Percentiles rank a stretch among this genome's conserved stretches.
Conservation (phyloP, 1,284 basidiomycete species). For the Exobasidium rhododendri region DNA sequence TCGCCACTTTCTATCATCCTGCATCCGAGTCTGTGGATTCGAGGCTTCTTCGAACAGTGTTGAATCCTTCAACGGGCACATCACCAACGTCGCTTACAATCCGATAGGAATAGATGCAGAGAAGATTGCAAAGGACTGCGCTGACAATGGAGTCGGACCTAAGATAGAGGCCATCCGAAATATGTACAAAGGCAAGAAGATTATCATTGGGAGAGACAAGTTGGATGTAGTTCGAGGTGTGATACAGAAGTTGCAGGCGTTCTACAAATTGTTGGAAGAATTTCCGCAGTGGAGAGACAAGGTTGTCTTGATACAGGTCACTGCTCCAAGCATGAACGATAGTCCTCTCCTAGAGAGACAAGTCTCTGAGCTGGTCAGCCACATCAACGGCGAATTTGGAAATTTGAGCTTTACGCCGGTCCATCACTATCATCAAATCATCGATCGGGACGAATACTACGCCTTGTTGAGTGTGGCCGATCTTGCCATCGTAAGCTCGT, state of each 20-base stretch:
- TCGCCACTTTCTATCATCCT: slow-evolving; percentile 89
- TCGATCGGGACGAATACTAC: slow-evolving; percentile 94
- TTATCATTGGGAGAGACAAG: slow-evolving; percentile 98
- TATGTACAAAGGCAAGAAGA: slow-evolving; percentile 95
- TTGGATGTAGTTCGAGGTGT: slow-evolving; percentile 97
- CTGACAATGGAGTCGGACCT: slow-evolving; percentile 76
- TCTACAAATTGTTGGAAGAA: slow-evolving; percentile 86
- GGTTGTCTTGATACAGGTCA: slow-evolving; percentile 72
- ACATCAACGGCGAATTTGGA: slow-evolving; percentile 96
- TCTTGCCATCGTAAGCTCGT: slow-evolving; percentile 88
- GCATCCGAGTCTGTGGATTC: slow-evolving; percentile 92
- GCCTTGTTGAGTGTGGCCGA: slow-evolving; percentile 92
- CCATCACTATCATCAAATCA: slow-evolving; percentile 97
- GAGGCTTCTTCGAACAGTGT: slow-evolving; percentile 74
- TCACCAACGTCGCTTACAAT: slow-evolving; percentile 81
- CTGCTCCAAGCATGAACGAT: slow-evolving; percentile 88
- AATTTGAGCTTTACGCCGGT: slow-evolving; percentile 93
- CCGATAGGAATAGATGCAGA: slow-evolving; percentile 97
- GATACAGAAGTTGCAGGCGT: slow-evolving; percentile 93
- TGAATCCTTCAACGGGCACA: slow-evolving; percentile 84
- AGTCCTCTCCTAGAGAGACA: slow-evolving; percentile 89
- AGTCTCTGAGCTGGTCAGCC: slow-evolving; percentile 88
- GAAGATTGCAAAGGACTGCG: slow-evolving; percentile 76
- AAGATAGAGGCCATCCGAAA: slow-evolving; percentile 80
- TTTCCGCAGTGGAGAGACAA: slow-evolving; percentile 96